These are phyloP conservation scores for Pseudogymnoascus sp. DNA, from an alignment of 2,329 filamentous ascomycete species.

Conservation along the genomic window DNA sequence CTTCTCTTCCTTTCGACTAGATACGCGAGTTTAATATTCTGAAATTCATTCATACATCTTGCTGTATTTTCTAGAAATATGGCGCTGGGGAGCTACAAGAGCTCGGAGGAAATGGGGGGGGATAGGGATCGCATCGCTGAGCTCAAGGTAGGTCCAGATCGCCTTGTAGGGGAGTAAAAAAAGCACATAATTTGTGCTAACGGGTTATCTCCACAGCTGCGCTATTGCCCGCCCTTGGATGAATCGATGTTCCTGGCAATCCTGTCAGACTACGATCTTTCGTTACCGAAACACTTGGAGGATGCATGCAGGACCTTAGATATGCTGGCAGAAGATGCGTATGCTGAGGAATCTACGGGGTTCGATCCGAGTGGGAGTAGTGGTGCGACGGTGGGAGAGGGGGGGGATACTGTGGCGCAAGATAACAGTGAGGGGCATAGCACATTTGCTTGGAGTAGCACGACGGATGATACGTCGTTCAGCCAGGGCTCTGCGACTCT, in stretches of 20 bases:
- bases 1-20: background rate
- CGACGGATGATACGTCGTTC: slow-evolving; percentile 24
- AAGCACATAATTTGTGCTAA: background rate
- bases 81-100: background rate
- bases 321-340: slow-evolving; percentile 54
- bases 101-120: background rate
- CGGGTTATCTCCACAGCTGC: slow-evolving; percentile 38
- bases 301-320: slow-evolving; percentile 52
- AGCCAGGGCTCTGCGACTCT: slow-evolving; percentile 19
- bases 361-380: slow-evolving; percentile 73
- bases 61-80: background rate
- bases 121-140: background rate
- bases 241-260: slow-evolving; percentile 70
- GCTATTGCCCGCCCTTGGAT: slow-evolving; percentile 68
- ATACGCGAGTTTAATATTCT: background rate
- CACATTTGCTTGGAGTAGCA: slow-evolving; percentile 19
- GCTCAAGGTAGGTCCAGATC: background rate
- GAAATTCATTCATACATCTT: background rate
- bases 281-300: slow-evolving; percentile 41
- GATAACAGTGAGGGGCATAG: slow-evolving; percentile 13
- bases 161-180: background rate
- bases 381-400: slow-evolving; percentile 18
- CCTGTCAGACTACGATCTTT: slow-evolving; percentile 61
- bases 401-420: background rate
- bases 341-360: slow-evolving; percentile 58